Percentiles rank a stretch among this genome's conserved stretches.
Conservation (phyloP, 768 basidiomycete species). For the Dictyophora rubrovolvata region DNA sequence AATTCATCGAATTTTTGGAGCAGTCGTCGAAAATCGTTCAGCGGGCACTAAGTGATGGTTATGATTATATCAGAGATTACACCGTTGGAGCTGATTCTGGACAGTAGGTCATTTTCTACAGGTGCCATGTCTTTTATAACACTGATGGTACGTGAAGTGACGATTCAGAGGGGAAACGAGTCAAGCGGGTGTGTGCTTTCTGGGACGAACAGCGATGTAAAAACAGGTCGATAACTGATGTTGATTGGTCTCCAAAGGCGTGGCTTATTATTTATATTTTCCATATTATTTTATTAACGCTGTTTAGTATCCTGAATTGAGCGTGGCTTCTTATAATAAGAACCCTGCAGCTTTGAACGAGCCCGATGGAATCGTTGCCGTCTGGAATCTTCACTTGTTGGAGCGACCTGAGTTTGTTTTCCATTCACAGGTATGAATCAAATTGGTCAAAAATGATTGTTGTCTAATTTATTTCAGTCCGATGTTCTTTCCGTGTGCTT, state of each 20-base stretch:
- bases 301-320: slow-evolving; percentile 84
- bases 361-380: slow-evolving; percentile 92
- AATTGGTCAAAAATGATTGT: not conserved
- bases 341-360: slow-evolving; percentile 89
- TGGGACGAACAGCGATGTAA: slow-evolving; percentile 84
- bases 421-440: slow-evolving; percentile 78
- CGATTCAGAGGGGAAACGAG: slow-evolving; percentile 79
- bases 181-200: slow-evolving; percentile 93
- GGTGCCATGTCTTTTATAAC: not conserved
- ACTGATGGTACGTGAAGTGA: slow-evolving; percentile 40
- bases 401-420: slow-evolving; percentile 97
- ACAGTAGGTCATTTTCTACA: slow-evolving; percentile 41
- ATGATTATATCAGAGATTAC: slow-evolving; percentile 96
- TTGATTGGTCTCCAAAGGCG: slow-evolving; percentile 98
- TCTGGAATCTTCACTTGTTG: slow-evolving; percentile 93
- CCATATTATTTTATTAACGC: not conserved
- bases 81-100: slow-evolving; percentile 80
- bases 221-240: slow-evolving; percentile 89
- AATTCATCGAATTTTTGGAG: slow-evolving; percentile 90
- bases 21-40: slow-evolving; percentile 92
- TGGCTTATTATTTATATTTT: slow-evolving; percentile 7
- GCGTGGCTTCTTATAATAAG: slow-evolving; percentile 95
- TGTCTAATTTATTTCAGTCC: slow-evolving; percentile 44
- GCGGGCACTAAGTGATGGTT: slow-evolving; percentile 86
- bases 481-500: slow-evolving; percentile 96